Evolutionary conservation across 139 green algal genomes (phyloP).

Genomic region (Pseudopediastrum boryanum): DNA sequence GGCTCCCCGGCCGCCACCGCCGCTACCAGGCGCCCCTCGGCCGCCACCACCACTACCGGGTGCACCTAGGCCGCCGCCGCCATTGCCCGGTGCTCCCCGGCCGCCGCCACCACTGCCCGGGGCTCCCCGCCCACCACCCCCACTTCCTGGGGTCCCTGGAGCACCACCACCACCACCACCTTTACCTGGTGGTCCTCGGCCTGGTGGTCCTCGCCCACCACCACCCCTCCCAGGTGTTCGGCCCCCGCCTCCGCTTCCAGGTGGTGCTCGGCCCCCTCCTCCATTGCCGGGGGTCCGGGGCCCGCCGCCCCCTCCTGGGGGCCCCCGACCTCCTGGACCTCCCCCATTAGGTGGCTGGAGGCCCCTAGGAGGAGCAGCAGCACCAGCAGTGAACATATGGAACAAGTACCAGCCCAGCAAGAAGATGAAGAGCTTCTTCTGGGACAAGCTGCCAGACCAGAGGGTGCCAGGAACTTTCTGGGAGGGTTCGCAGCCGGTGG

Average conservation of each 20-base stretch:
- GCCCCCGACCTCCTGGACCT: too few species aligned
- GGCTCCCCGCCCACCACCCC: conserved; percentile 16
- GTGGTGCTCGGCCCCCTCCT: conserved; percentile 19
- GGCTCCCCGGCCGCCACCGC: conserved; percentile 18
- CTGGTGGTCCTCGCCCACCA: background rate
- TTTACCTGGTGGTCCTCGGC: background rate
- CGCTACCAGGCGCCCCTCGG: conserved; percentile 18
- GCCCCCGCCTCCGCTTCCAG: background rate
- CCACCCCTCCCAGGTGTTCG: too few species aligned
- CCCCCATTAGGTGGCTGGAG: too few species aligned
- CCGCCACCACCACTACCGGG: conserved; percentile 8
- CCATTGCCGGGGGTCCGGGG: conserved; percentile 12
- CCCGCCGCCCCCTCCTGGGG: background rate
- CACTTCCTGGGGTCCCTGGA: background rate
- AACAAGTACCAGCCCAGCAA: too few species aligned
- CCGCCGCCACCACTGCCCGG: conserved; percentile 23
- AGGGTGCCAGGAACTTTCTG: conserved; percentile 17
- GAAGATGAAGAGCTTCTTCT: conserved; percentile 41
- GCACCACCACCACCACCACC: too few species aligned
- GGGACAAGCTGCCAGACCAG: conserved; percentile 39
- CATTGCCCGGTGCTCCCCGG: conserved; percentile 5
- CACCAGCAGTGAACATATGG: too few species aligned
- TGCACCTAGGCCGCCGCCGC: background rate
- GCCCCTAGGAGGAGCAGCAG: too few species aligned
- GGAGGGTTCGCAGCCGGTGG: conserved; percentile 4